Percentiles rank a stretch among this genome's conserved stretches.
phyloP scores from a whole-genome alignment of 2,329 filamentous ascomycete species.

The Pyrenochaeta sp. region DNA sequence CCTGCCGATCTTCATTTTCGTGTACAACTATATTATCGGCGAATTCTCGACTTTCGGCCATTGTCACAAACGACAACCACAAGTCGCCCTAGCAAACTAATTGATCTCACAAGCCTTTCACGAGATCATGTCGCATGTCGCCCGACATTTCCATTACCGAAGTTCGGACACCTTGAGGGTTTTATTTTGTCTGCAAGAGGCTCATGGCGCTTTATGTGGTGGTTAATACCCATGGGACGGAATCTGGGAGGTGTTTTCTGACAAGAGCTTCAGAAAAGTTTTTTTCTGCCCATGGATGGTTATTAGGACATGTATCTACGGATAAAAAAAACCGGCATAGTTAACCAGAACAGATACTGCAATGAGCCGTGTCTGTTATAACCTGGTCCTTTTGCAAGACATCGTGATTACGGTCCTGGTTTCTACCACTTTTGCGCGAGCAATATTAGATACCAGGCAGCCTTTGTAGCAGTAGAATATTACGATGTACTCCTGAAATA shows the following conservation, averaged over 20 bases:
- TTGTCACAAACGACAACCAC: conserved; percentile 1
- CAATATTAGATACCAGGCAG: too few species aligned
- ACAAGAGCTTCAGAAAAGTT: not conserved
- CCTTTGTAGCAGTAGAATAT: too few species aligned
- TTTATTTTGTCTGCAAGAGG: not conserved
- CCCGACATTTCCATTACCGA: not conserved
- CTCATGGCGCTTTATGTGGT: not conserved
- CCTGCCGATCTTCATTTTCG: not conserved
- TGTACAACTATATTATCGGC: conserved; percentile 3
- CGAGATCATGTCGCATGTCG: not conserved
- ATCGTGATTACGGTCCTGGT: too few species aligned
- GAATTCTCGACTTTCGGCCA: conserved; percentile 1
- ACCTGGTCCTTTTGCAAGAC: too few species aligned
- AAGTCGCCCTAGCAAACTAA: not conserved
- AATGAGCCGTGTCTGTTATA: too few species aligned
- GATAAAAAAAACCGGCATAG: too few species aligned
- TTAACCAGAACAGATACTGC: too few species aligned
- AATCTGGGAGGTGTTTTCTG: not conserved
- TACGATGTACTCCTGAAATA: too few species aligned
- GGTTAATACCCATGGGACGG: not conserved
- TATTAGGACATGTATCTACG: too few species aligned
- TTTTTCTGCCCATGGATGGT: not conserved
- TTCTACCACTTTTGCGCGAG: too few species aligned
- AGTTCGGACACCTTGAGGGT: not conserved
- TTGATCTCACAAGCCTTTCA: not conserved